phyloP scores from a whole-genome alignment of 257 asterid genomes.

The Solanum pennellii region DNA sequence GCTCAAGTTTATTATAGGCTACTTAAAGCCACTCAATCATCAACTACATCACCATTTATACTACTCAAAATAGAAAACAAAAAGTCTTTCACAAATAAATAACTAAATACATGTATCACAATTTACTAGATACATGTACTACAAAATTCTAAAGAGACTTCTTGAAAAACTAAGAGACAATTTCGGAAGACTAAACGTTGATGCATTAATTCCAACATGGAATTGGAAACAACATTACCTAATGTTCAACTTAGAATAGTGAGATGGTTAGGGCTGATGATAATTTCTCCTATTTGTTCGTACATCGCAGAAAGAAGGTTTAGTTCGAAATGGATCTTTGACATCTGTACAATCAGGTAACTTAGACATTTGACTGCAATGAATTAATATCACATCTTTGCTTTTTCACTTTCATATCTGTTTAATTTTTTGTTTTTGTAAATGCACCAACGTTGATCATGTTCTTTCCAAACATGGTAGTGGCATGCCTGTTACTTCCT shows the following conservation, averaged over 20 bases:
- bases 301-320: slow-evolving; percentile 38
- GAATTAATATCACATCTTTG: neutral
- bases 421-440: neutral
- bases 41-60: too few relatives aligned
- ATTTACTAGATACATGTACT: too few relatives aligned
- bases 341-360: slow-evolving; percentile 68
- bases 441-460: neutral
- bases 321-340: slow-evolving; percentile 60
- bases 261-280: neutral
- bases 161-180: too few relatives aligned
- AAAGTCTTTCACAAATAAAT: too few relatives aligned
- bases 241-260: neutral
- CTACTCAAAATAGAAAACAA: too few relatives aligned
- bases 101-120: too few relatives aligned
- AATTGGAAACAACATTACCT: neutral
- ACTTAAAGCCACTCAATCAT: too few relatives aligned
- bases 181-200: too few relatives aligned
- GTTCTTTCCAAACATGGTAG: neutral
- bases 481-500: neutral
- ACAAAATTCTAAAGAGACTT: too few relatives aligned
- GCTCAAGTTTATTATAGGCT: too few relatives aligned
- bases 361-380: neutral
- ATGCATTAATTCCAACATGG: too few relatives aligned
- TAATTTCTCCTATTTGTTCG: neutral
- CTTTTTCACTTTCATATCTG: neutral